Percentiles rank a stretch among this genome's conserved stretches.
Evolutionary conservation across 2,329 filamentous ascomycete genomes (phyloP).

Genomic region (Fusarium sp.): DNA sequence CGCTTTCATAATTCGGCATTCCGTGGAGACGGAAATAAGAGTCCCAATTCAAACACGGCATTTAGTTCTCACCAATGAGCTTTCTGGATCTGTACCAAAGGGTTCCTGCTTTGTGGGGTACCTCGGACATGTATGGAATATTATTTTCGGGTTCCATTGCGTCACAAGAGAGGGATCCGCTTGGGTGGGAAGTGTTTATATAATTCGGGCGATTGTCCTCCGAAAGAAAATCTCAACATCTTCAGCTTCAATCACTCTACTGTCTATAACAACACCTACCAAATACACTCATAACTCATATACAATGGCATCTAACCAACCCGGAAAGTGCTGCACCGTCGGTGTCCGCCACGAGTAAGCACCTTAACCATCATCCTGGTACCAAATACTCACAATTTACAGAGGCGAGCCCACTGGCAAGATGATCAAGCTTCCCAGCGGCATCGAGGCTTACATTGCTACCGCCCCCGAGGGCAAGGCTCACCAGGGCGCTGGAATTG

Average conservation of each 20-base stretch:
- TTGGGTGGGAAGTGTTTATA: conserved; percentile 8
- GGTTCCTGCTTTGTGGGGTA: background rate
- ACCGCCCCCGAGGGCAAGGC: conserved; percentile 51
- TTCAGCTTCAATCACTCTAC: background rate
- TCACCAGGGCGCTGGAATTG: conserved; percentile 47
- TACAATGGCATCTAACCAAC: conserved; percentile 65
- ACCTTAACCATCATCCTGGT: background rate
- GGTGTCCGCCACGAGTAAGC: conserved; percentile 66
- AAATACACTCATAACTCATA: background rate
- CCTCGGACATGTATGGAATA: background rate
- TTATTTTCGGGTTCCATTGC: conserved; percentile 25
- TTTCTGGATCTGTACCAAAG: background rate
- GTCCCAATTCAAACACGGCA: background rate
- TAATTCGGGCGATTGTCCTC: conserved; percentile 20
- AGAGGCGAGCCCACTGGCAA: conserved; percentile 63
- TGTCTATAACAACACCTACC: background rate
- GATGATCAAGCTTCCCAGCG: conserved; percentile 57
- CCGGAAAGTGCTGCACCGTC: conserved; percentile 63
- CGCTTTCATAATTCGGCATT: conserved; percentile 15
- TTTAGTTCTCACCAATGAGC: conserved; percentile 6
- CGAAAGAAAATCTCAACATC: background rate
- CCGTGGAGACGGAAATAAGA: conserved; percentile 17
- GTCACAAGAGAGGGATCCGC: conserved; percentile 30
- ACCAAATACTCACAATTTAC: background rate
- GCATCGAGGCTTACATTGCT: conserved; percentile 63